Evolutionary conservation across 805 yeast genomes (phyloP).

Genomic region (Yarrowia bubula): DNA sequence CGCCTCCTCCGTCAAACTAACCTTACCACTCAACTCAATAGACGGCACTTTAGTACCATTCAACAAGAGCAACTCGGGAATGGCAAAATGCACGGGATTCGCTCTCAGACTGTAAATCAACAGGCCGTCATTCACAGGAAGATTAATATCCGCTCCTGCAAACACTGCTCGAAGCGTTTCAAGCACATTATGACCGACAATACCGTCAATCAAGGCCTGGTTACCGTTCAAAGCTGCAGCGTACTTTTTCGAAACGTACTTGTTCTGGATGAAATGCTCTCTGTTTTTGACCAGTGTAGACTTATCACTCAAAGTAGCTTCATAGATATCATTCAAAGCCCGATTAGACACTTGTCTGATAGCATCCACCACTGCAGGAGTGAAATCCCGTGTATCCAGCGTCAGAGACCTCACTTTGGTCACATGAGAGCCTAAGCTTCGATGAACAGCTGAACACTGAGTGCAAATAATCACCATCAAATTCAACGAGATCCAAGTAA

Average conservation of each 20-base stretch:
- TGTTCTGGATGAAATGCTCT: conserved; percentile 57
- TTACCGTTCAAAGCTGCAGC: conserved; percentile 39
- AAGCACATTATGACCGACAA: conserved; percentile 37
- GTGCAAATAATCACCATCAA: conserved; percentile 71
- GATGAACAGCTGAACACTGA: conserved; percentile 83
- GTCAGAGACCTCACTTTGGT: conserved; percentile 75
- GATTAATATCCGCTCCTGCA: conserved; percentile 42
- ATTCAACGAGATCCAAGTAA: conserved; percentile 87
- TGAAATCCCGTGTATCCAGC: conserved; percentile 60
- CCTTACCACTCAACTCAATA: conserved; percentile 22
- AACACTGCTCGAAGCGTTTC: conserved; percentile 41
- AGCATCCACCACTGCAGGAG: conserved; percentile 57
- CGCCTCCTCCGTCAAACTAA: conserved; percentile 3
- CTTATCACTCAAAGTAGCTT: conserved; percentile 41
- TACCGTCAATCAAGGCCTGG: conserved; percentile 39
- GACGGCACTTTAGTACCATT: conserved; percentile 40
- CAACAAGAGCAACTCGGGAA: conserved; percentile 43
- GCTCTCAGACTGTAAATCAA: conserved; percentile 38
- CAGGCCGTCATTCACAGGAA: conserved; percentile 31
- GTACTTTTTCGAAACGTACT: conserved; percentile 59
- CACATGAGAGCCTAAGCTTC: conserved; percentile 79
- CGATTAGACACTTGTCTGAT: conserved; percentile 57
- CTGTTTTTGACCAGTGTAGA: conserved; percentile 48
- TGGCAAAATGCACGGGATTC: conserved; percentile 37
- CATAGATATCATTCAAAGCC: conserved; percentile 59